Evolutionary conservation across 2,329 filamentous ascomycete species (phyloP).

Genomic region (Colletotrichum sidae): DNA sequence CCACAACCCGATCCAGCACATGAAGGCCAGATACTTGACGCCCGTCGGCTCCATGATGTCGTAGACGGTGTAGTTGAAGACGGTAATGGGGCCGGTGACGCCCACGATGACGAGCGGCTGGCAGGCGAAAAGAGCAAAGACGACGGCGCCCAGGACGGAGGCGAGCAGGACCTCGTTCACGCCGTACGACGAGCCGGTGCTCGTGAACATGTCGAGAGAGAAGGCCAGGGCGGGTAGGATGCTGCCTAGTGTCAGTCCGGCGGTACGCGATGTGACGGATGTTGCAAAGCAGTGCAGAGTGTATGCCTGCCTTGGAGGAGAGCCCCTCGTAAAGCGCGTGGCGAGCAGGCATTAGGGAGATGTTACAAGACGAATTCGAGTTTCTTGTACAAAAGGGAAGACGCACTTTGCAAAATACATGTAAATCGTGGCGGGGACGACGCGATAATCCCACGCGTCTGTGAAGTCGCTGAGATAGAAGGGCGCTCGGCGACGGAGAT

Average conservation of each 20-base stretch:
- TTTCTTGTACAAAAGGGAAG: background rate
- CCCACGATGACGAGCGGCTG: conserved; percentile 93
- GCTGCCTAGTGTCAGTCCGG: conserved; percentile 57
- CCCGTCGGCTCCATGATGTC: conserved; percentile 84
- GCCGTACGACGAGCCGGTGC: conserved; percentile 85
- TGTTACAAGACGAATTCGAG: no score
- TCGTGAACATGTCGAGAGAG: conserved; percentile 92
- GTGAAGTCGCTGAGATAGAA: conserved; percentile 86
- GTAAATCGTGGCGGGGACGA: conserved; percentile 87
- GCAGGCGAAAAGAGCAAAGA: conserved; percentile 83
- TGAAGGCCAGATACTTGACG: conserved; percentile 87
- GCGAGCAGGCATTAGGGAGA: no score
- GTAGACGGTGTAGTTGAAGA: conserved; percentile 95
- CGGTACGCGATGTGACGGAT: background rate
- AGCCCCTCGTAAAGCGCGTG: no score
- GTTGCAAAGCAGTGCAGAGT: background rate
- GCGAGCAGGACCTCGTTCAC: conserved; percentile 92
- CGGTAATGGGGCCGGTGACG: conserved; percentile 91
- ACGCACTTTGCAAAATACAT: conserved; percentile 95
- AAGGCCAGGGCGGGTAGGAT: conserved; percentile 90
- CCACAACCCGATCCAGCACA: conserved; percentile 89
- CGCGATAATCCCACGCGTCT: conserved; percentile 91
- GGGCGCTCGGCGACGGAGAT: conserved; percentile 78
- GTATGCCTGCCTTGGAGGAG: no score
- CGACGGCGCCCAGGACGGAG: conserved; percentile 83